phyloP scores from a whole-genome alignment of 2,329 filamentous ascomycete genomes.

The Ascochyta pisi region DNA sequence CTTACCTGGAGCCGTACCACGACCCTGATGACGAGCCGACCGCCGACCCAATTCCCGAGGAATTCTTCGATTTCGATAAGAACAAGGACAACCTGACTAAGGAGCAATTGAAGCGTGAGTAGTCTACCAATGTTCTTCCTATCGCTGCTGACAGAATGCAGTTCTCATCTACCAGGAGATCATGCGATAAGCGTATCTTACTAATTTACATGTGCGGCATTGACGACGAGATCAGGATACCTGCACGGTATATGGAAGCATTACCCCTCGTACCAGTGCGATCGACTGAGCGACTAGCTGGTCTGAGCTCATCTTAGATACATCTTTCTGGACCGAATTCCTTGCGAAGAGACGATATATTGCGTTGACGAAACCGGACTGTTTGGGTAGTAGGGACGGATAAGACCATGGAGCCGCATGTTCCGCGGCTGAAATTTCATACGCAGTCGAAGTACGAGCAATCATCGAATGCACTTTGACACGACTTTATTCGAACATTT shows the following conservation, averaged over 20 bases:
- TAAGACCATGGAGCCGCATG: constrained; percentile 10
- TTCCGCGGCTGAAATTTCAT: constrained; percentile 13
- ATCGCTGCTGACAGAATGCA: constrained; percentile 42
- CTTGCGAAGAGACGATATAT: constrained; percentile 19
- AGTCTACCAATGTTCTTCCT: too few relatives aligned
- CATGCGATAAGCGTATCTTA: constrained; percentile 65
- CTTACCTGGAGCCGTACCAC: constrained; percentile 98
- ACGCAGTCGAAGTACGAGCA: constrained; percentile 20
- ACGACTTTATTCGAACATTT: not conserved
- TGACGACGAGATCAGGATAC: constrained; percentile 32
- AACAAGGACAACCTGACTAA: constrained; percentile 99
- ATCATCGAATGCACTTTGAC: not conserved
- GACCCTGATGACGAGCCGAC: constrained; percentile 98
- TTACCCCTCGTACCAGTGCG: constrained; percentile 21
- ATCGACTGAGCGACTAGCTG: constrained; percentile 35
- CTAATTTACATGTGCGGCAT: constrained; percentile 25
- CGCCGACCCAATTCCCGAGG: constrained; percentile 93
- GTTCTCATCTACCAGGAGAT: constrained; percentile 97
- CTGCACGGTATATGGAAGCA: constrained; percentile 22
- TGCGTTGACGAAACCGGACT: constrained; percentile 14
- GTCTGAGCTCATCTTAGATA: constrained; percentile 32
- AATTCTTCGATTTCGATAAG: constrained; percentile 99
- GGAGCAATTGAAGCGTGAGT: constrained; percentile 89
- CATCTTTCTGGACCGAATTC: constrained; percentile 24
- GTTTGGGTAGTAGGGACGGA: constrained; percentile 15